Evolutionary conservation across 768 basidiomycete species (phyloP).

Genomic region (Cystobasidiopsis lactophilus): DNA sequence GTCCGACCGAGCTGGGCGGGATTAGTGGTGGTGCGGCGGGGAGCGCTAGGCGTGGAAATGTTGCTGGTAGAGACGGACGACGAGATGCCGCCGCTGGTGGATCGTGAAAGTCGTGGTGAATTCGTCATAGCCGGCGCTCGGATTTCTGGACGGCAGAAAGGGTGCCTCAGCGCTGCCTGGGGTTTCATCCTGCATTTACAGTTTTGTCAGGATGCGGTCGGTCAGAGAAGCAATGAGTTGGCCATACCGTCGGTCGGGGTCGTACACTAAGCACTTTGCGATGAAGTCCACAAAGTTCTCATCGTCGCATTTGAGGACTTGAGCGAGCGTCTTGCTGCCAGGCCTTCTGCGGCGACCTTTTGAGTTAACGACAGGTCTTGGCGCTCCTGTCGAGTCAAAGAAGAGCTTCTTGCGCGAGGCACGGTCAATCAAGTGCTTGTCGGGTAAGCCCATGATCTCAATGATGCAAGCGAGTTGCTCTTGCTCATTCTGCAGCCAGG

Average conservation of each 20-base stretch:
- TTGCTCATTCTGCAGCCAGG: conserved; percentile 46
- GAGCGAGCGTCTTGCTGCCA: conserved; percentile 66
- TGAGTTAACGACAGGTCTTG: conserved; percentile 81
- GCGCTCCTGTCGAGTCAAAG: conserved; percentile 85
- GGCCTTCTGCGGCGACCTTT: conserved; percentile 84
- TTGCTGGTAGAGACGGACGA: too few species aligned
- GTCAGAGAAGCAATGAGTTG: background rate
- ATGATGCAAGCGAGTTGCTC: conserved; percentile 97
- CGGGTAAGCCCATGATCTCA: conserved; percentile 90
- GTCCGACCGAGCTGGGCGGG: too few species aligned
- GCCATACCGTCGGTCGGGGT: conserved; percentile 77
- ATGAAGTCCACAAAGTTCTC: conserved; percentile 94
- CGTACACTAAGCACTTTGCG: conserved; percentile 90
- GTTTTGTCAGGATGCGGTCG: too few species aligned
- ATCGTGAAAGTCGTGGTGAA: too few species aligned
- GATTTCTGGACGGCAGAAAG: background rate
- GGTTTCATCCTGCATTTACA: background rate
- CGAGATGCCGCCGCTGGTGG: too few species aligned
- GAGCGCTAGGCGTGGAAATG: too few species aligned
- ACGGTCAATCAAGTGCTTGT: conserved; percentile 81
- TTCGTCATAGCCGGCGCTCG: background rate
- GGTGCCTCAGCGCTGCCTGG: background rate
- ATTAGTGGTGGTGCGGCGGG: too few species aligned
- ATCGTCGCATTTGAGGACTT: conserved; percentile 77
- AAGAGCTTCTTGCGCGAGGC: conserved; percentile 85